Evolutionary conservation across 2,329 filamentous ascomycete genomes (phyloP).

Genomic region (Colletotrichum scovillei): DNA sequence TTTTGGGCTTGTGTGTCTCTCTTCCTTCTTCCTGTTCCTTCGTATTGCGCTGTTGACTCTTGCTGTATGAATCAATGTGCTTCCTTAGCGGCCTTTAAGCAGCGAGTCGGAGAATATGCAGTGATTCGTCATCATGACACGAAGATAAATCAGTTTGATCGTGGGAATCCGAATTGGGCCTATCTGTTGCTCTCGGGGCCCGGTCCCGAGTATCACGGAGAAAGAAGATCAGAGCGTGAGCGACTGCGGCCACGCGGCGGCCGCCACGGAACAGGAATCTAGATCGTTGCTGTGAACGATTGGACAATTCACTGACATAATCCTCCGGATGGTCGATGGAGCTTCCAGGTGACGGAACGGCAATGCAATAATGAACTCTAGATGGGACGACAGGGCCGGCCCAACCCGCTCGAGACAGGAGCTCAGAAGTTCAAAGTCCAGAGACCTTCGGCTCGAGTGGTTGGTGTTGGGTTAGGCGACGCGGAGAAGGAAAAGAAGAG

Average conservation of each 20-base stretch:
- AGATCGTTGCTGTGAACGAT: background rate
- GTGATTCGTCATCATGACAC: background rate
- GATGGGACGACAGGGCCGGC: conserved; percentile 16
- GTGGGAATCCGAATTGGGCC: background rate
- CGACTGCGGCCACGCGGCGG: background rate
- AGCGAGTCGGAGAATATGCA: background rate
- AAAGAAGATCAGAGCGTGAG: background rate
- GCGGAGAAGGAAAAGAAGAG: background rate
- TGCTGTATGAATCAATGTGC: background rate
- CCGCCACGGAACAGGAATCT: background rate
- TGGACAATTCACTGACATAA: background rate
- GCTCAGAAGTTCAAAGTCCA: background rate
- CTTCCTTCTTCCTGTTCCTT: background rate
- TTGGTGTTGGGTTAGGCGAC: background rate
- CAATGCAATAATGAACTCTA: conserved; percentile 10
- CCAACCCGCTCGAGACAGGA: background rate
- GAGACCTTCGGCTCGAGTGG: background rate
- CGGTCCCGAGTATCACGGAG: background rate
- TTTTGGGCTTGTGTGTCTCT: background rate
- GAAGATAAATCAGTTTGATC: background rate
- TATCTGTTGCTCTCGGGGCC: background rate
- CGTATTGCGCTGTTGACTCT: background rate
- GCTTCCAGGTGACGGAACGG: background rate
- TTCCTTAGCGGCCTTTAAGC: background rate
- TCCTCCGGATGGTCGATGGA: background rate